A percentile compares a stretch with the other conserved stretches of the same genome.
Evolutionary conservation across 2,329 filamentous ascomycete genomes (phyloP).

Genomic region (Trichoderma gracile): DNA sequence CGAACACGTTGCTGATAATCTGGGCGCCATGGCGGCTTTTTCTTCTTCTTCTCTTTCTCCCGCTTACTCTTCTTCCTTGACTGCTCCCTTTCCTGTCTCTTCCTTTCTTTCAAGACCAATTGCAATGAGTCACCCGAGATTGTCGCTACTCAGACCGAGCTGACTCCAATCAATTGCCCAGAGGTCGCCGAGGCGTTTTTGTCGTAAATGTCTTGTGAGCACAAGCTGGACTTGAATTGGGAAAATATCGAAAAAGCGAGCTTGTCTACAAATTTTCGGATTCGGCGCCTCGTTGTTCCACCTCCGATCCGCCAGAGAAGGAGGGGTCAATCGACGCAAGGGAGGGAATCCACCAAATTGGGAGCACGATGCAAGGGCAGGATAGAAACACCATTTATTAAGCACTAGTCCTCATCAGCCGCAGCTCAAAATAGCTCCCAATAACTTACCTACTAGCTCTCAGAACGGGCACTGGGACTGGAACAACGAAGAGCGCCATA

Average conservation of each 20-base stretch:
- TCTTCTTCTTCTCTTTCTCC: too few relatives aligned
- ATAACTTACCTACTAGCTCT: not conserved
- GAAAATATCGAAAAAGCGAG: constrained; percentile 4
- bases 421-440: not conserved
- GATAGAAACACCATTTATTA: not conserved
- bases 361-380: not conserved
- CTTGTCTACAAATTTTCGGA: constrained; percentile 18
- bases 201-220: not conserved
- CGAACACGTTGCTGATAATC: constrained; percentile 35
- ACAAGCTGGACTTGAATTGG: not conserved
- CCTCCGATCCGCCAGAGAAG: not conserved
- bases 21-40: constrained; percentile 36
- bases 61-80: too few relatives aligned
- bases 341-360: not conserved
- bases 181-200: not conserved
- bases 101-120: too few relatives aligned
- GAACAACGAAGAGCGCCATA: too few relatives aligned
- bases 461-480: too few relatives aligned
- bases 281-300: constrained; percentile 9
- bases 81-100: too few relatives aligned
- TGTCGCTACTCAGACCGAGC: not conserved
- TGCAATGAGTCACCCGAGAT: not conserved
- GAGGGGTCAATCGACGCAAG: not conserved
- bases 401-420: not conserved
- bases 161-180: constrained; percentile 16